These are phyloP conservation scores for Bipolaris gigantea DNA, from an alignment of 2,329 filamentous ascomycete species.

Conservation along the genomic window DNA sequence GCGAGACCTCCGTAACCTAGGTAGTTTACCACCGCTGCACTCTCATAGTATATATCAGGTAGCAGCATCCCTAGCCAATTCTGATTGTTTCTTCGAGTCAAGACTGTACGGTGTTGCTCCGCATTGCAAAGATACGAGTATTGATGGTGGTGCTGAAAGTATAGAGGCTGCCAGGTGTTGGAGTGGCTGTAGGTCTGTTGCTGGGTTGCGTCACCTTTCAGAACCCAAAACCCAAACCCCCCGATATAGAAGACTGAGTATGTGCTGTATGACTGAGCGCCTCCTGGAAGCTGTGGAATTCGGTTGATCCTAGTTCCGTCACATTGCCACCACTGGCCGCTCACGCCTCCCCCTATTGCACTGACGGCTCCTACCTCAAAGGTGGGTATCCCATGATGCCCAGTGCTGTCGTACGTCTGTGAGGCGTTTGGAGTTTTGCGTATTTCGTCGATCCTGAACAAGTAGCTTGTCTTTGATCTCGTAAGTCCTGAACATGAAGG, in stretches of 20 bases:
- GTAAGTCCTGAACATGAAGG: neutral
- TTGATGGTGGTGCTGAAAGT: constrained; percentile 25
- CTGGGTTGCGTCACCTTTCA: constrained; percentile 20
- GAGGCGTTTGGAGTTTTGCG: constrained; percentile 8
- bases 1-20: constrained; percentile 15
- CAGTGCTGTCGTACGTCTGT: neutral
- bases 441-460: constrained; percentile 36
- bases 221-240: constrained; percentile 28
- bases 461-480: constrained; percentile 19
- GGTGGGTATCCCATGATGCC: constrained; percentile 24
- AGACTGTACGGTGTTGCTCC: constrained; percentile 12
- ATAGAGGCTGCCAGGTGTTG: constrained; percentile 24
- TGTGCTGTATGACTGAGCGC: constrained; percentile 5
- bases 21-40: neutral
- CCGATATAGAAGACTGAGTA: constrained; percentile 26
- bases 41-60: constrained; percentile 25
- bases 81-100: constrained; percentile 13
- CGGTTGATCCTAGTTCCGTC: constrained; percentile 14
- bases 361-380: constrained; percentile 5
- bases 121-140: constrained; percentile 33
- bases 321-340: constrained; percentile 21
- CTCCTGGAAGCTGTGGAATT: neutral
- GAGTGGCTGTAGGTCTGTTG: neutral
- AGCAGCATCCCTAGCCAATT: constrained; percentile 27
- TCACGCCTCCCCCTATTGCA: constrained; percentile 8